These are phyloP conservation scores for Globisporangium alternatum DNA, from an alignment of 352 stramenopile genomes.

Conservation along the genomic window DNA sequence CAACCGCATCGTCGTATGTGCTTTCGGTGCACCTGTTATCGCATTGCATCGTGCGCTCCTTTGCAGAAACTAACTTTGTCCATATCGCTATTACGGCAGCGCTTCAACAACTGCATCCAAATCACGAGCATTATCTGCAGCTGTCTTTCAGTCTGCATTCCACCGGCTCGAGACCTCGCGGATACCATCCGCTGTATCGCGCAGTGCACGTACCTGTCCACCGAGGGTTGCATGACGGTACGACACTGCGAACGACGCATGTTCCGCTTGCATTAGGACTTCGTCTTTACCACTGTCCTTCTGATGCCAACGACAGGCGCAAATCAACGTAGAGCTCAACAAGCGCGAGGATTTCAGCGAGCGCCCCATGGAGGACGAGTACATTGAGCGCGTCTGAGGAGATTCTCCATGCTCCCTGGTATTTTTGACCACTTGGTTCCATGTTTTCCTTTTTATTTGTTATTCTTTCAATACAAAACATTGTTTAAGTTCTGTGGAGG, in stretches of 20 bases:
- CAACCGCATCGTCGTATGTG: constrained; percentile 90
- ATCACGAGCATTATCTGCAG: constrained; percentile 67
- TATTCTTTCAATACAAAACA: background rate
- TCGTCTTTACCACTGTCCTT: background rate
- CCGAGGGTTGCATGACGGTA: constrained; percentile 92
- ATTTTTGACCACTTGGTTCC: background rate
- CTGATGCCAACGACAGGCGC: constrained; percentile 35
- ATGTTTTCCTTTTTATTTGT: background rate
- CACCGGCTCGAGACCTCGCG: constrained; percentile 58
- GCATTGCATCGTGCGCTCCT: background rate
- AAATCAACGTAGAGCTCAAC: constrained; percentile 92
- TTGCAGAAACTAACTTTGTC: background rate
- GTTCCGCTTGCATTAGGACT: background rate
- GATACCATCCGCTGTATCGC: constrained; percentile 86
- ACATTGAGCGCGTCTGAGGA: constrained; percentile 65
- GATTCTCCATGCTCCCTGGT: background rate
- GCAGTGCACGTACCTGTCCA: constrained; percentile 90
- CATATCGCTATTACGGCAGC: constrained; percentile 27
- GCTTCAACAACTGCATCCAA: constrained; percentile 94
- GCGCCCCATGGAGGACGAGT: constrained; percentile 35
- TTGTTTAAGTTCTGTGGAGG: no score
- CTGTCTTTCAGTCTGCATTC: constrained; percentile 75
- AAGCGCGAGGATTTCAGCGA: constrained; percentile 60
- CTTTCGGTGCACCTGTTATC: background rate
- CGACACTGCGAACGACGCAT: background rate